A percentile compares a stretch with the other conserved stretches of the same genome.
These are phyloP conservation scores for Hygrophorus russula DNA, from an alignment of 768 basidiomycete species.

Conservation along the genomic window DNA sequence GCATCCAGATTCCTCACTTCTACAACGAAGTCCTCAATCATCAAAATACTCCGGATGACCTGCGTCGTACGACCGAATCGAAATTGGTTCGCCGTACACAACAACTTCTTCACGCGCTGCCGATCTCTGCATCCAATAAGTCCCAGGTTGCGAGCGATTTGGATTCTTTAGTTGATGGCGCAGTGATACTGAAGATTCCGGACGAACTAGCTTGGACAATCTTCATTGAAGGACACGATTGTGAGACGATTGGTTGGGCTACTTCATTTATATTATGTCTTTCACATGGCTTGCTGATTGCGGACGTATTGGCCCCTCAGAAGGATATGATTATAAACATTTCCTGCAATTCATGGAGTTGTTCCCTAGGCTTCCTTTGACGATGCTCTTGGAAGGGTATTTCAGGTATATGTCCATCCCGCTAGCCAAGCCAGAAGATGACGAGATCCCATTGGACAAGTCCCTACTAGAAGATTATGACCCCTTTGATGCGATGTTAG, in stretches of 20 bases:
- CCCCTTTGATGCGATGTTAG: conserved; percentile 53
- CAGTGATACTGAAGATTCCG: conserved; percentile 61
- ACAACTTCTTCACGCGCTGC: conserved; percentile 49
- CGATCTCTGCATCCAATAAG: conserved; percentile 33
- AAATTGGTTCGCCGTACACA: conserved; percentile 62
- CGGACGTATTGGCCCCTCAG: conserved; percentile 24
- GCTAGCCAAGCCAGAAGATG: conserved; percentile 30
- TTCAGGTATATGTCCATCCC: conserved; percentile 47
- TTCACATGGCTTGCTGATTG: conserved; percentile 1
- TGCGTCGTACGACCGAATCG: conserved; percentile 68
- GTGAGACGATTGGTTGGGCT: conserved; percentile 48
- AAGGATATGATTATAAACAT: conserved; percentile 44
- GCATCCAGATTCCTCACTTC: conserved; percentile 49
- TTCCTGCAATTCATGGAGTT: conserved; percentile 51
- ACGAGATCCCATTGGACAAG: conserved; percentile 13
- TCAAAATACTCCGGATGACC: conserved; percentile 62
- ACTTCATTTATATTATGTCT: background rate
- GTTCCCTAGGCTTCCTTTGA: conserved; percentile 50
- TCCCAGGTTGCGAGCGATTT: conserved; percentile 44
- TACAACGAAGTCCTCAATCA: conserved; percentile 80
- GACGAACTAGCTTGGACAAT: conserved; percentile 80
- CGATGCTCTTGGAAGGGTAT: conserved; percentile 54
- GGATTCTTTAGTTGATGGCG: conserved; percentile 62
- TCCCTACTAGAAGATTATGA: conserved; percentile 25
- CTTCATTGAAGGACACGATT: conserved; percentile 65